A percentile compares a stretch with the other conserved stretches of the same genome.
phyloP scores from a whole-genome alignment of 192 early-diverging fungal genomes.

The Rhizophagus prolifer region DNA sequence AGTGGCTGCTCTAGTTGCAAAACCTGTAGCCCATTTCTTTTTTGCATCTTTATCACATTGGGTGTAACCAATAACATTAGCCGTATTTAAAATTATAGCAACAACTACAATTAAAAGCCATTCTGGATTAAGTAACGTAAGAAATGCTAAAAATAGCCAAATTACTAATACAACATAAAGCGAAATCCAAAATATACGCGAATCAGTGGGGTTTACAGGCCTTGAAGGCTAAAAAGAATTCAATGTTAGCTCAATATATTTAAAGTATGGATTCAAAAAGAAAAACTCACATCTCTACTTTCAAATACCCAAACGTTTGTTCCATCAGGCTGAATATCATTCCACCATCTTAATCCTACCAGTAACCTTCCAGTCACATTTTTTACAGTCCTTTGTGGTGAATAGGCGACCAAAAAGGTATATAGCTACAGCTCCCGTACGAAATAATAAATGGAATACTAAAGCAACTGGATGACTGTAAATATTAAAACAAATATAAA shows the following conservation, averaged over 20 bases:
- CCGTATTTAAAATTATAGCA: conserved; percentile 79
- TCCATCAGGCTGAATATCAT: conserved; percentile 95
- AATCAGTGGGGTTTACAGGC: conserved; percentile 80
- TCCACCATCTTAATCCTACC: conserved; percentile 99
- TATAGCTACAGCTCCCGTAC: conserved; percentile 73
- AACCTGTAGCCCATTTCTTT: conserved; percentile 65
- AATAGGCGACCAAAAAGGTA: conserved; percentile 93
- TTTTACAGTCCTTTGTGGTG: conserved; percentile 99
- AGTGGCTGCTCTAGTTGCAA: conserved; percentile 41
- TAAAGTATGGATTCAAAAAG: neutral
- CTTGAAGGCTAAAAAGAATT: conserved; percentile 55
- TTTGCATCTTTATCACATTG: conserved; percentile 94
- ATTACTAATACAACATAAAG: conserved; percentile 83
- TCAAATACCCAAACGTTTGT: conserved; percentile 97
- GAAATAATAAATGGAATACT: conserved; percentile 88
- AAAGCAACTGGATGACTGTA: conserved; percentile 87
- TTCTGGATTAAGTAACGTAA: conserved; percentile 68
- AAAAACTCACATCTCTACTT: conserved; percentile 68
- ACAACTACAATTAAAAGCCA: conserved; percentile 90
- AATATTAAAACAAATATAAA: neutral
- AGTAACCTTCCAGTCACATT: conserved; percentile 95
- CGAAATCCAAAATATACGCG: conserved; percentile 89
- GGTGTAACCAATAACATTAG: conserved; percentile 94
- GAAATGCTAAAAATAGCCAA: conserved; percentile 83
- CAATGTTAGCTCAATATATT: neutral